Evolutionary conservation across 108 stramenopile species (phyloP).

Genomic region (Skeletonema potamos): DNA sequence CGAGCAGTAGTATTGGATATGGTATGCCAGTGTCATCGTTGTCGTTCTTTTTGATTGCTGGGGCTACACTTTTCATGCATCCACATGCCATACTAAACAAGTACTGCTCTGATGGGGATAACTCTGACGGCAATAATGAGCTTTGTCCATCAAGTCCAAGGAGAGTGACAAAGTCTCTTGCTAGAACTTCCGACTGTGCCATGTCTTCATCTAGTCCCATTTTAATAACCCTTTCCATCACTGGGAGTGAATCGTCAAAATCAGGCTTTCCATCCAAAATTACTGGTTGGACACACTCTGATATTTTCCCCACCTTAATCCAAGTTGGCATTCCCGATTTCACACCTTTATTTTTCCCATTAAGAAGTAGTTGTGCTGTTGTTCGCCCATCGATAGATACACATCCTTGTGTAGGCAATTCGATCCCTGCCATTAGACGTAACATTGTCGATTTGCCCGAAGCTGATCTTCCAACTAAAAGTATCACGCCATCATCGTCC

Average conservation of each 20-base stretch:
- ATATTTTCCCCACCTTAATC: conserved; percentile 18
- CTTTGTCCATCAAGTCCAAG: conserved; percentile 18
- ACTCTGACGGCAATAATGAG: conserved; percentile 1
- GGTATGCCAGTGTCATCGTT: not conserved
- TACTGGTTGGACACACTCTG: conserved; percentile 9
- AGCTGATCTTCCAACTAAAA: conserved; percentile 39
- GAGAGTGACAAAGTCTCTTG: conserved; percentile 16
- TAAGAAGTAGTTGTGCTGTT: not conserved
- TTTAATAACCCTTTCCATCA: conserved; percentile 19
- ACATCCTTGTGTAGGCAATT: conserved; percentile 18
- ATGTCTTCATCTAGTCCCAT: conserved; percentile 11
- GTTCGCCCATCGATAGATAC: conserved; percentile 23
- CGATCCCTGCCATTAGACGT: conserved; percentile 36
- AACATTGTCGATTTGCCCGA: conserved; percentile 41
- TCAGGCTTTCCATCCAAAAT: conserved; percentile 33
- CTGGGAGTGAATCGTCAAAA: conserved; percentile 24
- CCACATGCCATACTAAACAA: conserved; percentile 42
- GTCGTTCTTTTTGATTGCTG: conserved; percentile 4
- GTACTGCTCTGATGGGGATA: conserved; percentile 41
- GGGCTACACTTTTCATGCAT: conserved; percentile 39
- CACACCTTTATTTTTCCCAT: not conserved
- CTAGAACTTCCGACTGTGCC: conserved; percentile 3
- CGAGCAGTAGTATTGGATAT: conserved; percentile 41
- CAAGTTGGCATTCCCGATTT: conserved; percentile 9
- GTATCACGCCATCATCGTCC: conserved; percentile 19